These are phyloP conservation scores for Theileria annulata DNA, from an alignment of 169 alveolate species.

Conservation along the genomic window DNA sequence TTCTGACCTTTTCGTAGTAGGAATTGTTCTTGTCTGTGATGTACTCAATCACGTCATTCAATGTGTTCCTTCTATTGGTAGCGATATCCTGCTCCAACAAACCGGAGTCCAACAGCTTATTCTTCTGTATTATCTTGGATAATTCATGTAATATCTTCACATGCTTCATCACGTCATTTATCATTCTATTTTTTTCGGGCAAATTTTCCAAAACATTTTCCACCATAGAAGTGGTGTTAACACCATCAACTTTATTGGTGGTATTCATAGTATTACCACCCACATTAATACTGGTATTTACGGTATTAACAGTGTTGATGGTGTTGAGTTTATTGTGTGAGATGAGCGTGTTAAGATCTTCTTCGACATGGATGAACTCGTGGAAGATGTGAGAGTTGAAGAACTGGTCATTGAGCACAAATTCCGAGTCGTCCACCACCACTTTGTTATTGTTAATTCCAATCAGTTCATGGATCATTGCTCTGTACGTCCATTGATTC, in stretches of 20 bases:
- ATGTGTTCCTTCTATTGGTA: conserved; percentile 26
- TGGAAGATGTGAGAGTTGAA: conserved; percentile 85
- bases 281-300: conserved; percentile 1
- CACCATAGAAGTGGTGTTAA: conserved; percentile 6
- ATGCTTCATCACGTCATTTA: conserved; percentile 62
- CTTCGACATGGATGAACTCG: conserved; percentile 92
- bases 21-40: conserved; percentile 21
- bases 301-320: background rate
- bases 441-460: conserved; percentile 86
- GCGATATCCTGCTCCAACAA: conserved; percentile 65
- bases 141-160: conserved; percentile 57
- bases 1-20: conserved; percentile 41
- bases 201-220: conserved; percentile 57
- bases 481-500: conserved; percentile 96
- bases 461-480: conserved; percentile 94
- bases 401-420: conserved; percentile 86
- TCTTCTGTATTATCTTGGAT: conserved; percentile 38
- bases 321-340: conserved; percentile 72
- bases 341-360: conserved; percentile 84
- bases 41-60: conserved; percentile 48
- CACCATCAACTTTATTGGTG: background rate
- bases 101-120: conserved; percentile 32
- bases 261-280: background rate
- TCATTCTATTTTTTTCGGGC: conserved; percentile 49
- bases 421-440: conserved; percentile 69